Base-by-base conservation (phyloP, 1,284 basidiomycete species). In the Apiotrichum siamense region DNA sequence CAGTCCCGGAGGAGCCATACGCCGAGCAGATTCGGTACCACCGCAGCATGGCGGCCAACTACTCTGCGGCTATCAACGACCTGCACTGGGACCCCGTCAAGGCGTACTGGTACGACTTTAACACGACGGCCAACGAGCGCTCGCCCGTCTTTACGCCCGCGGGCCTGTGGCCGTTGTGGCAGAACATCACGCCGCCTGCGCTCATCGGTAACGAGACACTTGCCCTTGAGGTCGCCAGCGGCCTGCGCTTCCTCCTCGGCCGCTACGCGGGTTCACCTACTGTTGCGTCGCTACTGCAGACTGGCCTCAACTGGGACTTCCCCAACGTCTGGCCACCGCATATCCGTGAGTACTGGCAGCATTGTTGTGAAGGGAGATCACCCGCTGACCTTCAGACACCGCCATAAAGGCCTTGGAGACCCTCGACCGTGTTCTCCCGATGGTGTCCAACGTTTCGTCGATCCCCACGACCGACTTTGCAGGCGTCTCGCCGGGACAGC, bases 111-210 rank as follows among this genome's bases (percentile, higher is more conserved):
- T 93, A 93, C 69, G 68, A 70, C 56, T 69, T 65, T 58, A 88
- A 88, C 71, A 71, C 83, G 40, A 83, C 81, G 3, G 79, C 81
- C 4, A 82, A 83, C 53, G 66, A 78, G 10, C 81, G 84, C 49
- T 84, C 82, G 54, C 67, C 65, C 21, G 67, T 88, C 42, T 91
- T 84, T 74, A 82, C 80, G 15, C 78, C 76, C 1, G 88, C 87
- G 2, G 83, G 83, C 1, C 88, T 87, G 72, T 93, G 88, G 71
- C 88, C 92, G 0, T 76, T 86, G 43, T 94, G 92, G 92, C 84
- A 80, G 49, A 85, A 83, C 23, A 89, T 96, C 63, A 77, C 89
- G 44, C 91, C 91, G 0, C 65, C 79, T 17, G 85, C 87, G 58
- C 64, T 94, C 11, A 68, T 81, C 17, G 65, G 73, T 23, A 83